These are phyloP conservation scores for Posidonia australis DNA, from an alignment of 106 monocot species.

Conservation along the genomic window DNA sequence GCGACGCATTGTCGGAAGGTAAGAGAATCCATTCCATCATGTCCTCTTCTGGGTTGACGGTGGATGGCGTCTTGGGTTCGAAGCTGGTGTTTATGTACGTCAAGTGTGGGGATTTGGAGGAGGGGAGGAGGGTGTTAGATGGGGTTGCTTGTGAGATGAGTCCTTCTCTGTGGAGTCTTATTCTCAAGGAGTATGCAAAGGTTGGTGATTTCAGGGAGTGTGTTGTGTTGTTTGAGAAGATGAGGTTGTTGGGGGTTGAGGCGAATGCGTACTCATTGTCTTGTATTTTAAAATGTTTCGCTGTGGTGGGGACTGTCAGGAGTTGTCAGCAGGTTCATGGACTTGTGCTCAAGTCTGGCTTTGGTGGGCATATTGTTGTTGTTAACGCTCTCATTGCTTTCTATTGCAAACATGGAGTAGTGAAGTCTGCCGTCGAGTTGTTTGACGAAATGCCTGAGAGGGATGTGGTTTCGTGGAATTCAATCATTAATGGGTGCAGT, in stretches of 20 bases:
- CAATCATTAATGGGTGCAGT: slow-evolving; percentile 49
- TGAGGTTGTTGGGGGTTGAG: slow-evolving; percentile 23
- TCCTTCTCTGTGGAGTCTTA: slow-evolving; percentile 40
- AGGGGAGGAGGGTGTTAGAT: slow-evolving; percentile 49
- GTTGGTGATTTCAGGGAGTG: slow-evolving; percentile 27
- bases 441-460: slow-evolving; percentile 60
- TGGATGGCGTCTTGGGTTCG: slow-evolving; percentile 28
- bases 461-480: slow-evolving; percentile 67
- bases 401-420: slow-evolving; percentile 39
- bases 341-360: slow-evolving; percentile 40
- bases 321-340: slow-evolving; percentile 41
- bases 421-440: slow-evolving; percentile 29
- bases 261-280: slow-evolving; percentile 45
- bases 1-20: slow-evolving; percentile 30
- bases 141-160: slow-evolving; percentile 15
- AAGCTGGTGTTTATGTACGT: slow-evolving; percentile 61
- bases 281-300: slow-evolving; percentile 58
- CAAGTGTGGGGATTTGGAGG: slow-evolving; percentile 48
- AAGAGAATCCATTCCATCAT: slow-evolving; percentile 34
- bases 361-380: slow-evolving; percentile 26
- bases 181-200: slow-evolving; percentile 46
- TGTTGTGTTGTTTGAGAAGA: slow-evolving; percentile 31
- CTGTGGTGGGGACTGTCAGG: slow-evolving; percentile 6
- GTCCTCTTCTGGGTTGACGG: slow-evolving; percentile 18
- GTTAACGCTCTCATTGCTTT: slow-evolving; percentile 43